These are phyloP conservation scores for Yamagishiella unicocca DNA, from an alignment of 139 green algal genomes.

Conservation along the genomic window DNA sequence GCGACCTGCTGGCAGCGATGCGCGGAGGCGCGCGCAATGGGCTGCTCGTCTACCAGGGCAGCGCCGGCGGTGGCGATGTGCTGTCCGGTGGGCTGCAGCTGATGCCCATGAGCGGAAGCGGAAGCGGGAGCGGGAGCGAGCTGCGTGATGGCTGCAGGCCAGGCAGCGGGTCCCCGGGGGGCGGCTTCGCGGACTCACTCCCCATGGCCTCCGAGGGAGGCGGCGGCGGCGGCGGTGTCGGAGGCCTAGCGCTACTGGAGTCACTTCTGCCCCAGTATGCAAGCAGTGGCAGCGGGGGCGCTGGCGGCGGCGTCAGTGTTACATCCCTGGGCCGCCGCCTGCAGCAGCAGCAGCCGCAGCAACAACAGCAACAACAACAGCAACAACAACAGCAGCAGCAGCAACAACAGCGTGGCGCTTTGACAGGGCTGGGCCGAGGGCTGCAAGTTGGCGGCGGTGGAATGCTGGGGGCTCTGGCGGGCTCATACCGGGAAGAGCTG, in stretches of 20 bases:
- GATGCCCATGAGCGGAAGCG: not conserved
- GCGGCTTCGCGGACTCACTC: not conserved
- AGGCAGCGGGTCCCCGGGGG: not conserved
- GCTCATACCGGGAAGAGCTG: not conserved
- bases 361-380: not conserved
- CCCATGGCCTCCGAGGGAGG: not conserved
- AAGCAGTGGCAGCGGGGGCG: not conserved
- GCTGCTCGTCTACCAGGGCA: too few relatives aligned
- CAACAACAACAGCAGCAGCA: constrained; percentile 1
- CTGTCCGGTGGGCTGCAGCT: too few relatives aligned
- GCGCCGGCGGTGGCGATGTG: not conserved
- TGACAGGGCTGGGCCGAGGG: too few relatives aligned
- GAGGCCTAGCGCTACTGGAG: not conserved
- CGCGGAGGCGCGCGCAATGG: too few relatives aligned
- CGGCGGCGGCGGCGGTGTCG: not conserved
- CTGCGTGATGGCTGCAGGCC: not conserved
- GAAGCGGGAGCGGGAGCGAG: not conserved
- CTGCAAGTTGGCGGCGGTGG: too few relatives aligned
- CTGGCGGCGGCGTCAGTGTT: not conserved
- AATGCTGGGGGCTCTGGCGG: too few relatives aligned
- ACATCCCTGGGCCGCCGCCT: not conserved
- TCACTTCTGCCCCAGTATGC: not conserved
- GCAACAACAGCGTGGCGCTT: too few relatives aligned
- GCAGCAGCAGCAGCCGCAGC: not conserved
- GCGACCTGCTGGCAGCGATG: too few relatives aligned